Base-by-base conservation (phyloP, 768 basidiomycete genomes). In the Clavulina sp. region DNA sequence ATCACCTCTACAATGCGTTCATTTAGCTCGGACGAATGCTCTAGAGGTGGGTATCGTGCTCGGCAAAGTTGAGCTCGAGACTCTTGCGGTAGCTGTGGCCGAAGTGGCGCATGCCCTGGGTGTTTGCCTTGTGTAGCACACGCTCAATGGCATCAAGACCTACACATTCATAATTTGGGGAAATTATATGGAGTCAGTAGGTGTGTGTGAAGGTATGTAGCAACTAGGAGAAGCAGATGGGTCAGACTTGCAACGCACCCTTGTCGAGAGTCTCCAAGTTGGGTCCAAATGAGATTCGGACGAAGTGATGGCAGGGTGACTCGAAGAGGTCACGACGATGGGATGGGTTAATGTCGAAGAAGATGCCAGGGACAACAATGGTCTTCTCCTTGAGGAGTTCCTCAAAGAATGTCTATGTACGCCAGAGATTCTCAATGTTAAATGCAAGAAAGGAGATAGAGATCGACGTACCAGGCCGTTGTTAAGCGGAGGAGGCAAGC, bases 381-480 rank as follows among this genome's bases (percentile, higher is more conserved):
- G 86, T 84, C 65, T 86, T 74, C 65, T 86, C 83, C 66, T 89
- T 93, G 50, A 93, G 72, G 41, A 89, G 69, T 65, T 91, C 89
- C 61, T 93, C 89, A 61, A 96, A 96, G 76, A 96, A 93, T 4
- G 84, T 86, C 57, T 57, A 34, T 3, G 41, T 40, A 50, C 29
- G 76, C 80, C 48, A 28, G 23, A 38, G 19, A 19, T 38, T 7
- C 34, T 38, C 9, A 7, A 38, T 7, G 19, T 38, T 19, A 7
- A 7, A 7, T 19, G 34, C 34, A 7, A 38, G 7, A 7, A 38
- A 7, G 53, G 18, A n/a, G n/a, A n/a, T n/a, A n/a, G n/a, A n/a
- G 4, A 51, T 38, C 31, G 16, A 68, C 73, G 4, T 55, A 84
- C 82, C 60, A 95, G 68, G 19, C 91, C 91, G 60, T 86, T 87